A percentile compares a stretch with the other conserved stretches of the same genome.
These are phyloP conservation scores for Grammothele lineata DNA, from an alignment of 768 basidiomycete genomes.

Conservation along the genomic window DNA sequence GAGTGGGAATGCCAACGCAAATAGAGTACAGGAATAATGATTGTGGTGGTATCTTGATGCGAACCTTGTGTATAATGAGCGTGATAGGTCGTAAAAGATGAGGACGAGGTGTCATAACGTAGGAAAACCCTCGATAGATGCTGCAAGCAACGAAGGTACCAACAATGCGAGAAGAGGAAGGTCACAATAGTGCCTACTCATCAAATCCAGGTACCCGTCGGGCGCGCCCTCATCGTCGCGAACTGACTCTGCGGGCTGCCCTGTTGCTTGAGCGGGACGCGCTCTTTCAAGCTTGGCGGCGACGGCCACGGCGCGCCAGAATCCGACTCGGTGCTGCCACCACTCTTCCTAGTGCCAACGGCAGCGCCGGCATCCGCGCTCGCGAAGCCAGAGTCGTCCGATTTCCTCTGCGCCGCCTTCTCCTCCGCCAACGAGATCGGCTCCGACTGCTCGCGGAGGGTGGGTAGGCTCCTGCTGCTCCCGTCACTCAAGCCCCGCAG, in stretches of 20 bases:
- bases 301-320: constrained; percentile 13
- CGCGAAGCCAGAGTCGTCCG: constrained; percentile 22
- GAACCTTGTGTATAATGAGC: no score
- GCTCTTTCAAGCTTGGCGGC: constrained; percentile 7
- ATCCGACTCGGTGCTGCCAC: constrained; percentile 15
- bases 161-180: no score
- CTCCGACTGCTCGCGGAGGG: constrained; percentile 53
- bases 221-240: constrained; percentile 13
- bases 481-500: constrained; percentile 46
- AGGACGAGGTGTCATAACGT: no score
- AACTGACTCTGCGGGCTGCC: constrained; percentile 11
- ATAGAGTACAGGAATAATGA: no score
- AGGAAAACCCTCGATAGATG: no score
- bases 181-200: no score
- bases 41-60: no score
- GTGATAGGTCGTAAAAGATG: no score
- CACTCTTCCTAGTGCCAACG: constrained; percentile 12
- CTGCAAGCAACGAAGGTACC: no score
- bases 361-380: constrained; percentile 11
- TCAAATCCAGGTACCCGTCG: constrained; percentile 24
- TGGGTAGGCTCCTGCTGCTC: constrained; percentile 54
- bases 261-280: constrained; percentile 2
- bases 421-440: constrained; percentile 12
- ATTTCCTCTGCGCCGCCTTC: constrained; percentile 8
- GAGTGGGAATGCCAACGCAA: no score